Conservation (phyloP, 352 stramenopile genomes). For the Globisporangium polare region DNA sequence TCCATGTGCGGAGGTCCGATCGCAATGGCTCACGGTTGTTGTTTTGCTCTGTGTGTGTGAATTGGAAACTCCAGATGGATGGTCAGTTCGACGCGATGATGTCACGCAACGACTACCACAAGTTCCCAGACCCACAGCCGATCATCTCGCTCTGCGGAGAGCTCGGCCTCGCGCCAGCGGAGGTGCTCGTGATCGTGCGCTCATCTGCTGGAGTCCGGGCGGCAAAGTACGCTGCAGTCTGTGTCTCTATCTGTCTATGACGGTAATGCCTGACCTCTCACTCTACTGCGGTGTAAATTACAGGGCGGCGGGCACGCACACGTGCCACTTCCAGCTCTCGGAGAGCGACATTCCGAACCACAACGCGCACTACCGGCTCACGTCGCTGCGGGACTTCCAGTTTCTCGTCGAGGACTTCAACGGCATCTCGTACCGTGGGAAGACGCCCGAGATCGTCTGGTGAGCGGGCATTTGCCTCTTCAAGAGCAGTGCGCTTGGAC, state of each 20-base stretch:
- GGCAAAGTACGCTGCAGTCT: constrained; percentile 43
- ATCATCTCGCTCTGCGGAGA: constrained; percentile 47
- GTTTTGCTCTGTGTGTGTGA: not conserved
- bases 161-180: constrained; percentile 42
- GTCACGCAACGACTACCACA: constrained; percentile 31
- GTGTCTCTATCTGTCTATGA: no score
- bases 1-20: not conserved
- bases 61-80: constrained; percentile 38
- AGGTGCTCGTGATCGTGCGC: constrained; percentile 54
- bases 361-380: constrained; percentile 68
- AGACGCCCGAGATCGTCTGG: constrained; percentile 20
- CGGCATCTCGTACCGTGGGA: constrained; percentile 61
- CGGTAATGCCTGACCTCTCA: not conserved
- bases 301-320: constrained; percentile 51
- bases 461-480: not conserved
- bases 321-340: constrained; percentile 63
- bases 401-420: constrained; percentile 74
- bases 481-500: no score
- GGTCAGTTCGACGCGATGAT: constrained; percentile 63
- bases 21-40: not conserved
- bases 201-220: constrained; percentile 52
- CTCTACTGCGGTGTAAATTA: not conserved
- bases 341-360: constrained; percentile 70
- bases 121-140: constrained; percentile 44
- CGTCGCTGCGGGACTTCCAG: constrained; percentile 53